Evolutionary conservation across 306 rosid species (phyloP), one percentile per base, ranked within the genome.

Genomic region (Pachyrhizus erosus): DNA sequence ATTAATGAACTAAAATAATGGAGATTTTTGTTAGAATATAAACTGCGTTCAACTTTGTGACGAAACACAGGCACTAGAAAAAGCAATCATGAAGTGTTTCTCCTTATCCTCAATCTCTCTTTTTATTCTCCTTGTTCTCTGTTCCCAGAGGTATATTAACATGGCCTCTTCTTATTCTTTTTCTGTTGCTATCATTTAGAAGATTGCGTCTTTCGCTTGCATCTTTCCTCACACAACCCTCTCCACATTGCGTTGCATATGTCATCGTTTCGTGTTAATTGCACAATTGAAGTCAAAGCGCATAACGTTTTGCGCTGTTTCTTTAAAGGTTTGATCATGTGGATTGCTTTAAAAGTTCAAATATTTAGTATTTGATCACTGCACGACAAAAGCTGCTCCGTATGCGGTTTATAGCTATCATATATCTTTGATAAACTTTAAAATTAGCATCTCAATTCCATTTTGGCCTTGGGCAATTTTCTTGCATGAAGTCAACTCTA

Each of bases 61-160:
- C 60, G 54, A 43, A 67, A 68, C 40, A 42, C 79, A 42, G 46
- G 40, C 61, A 20, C 33, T 57, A 48, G 37, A 13, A 3, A n/a
- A 18, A 51, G 46, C 29, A 75, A 76, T 54, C 4, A 92, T 89
- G 91, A 82, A 72, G 81, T 34, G 81, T 57, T 57, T 82, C 79
- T 71, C 58, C 27, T 34, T 77, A 24, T 81, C 61, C 55, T 57
- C 52, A 18, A 2, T 80, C 78, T 67, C 75, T 52, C 67, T 81
- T 70, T 80, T 33, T 31, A n/a, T 76, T 80, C 83, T 86, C 46
- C 82, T 86, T 5, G 31, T 20, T 83, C 54, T 68, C 64, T 76
- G 24, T 45, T 54, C 80, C 54, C 77, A 76, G 4, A 46, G 89
- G 89, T 83, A 80, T 43, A 42, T 68, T 46, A 37, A 2, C 37